Percentiles rank a stretch among this genome's conserved stretches.
Evolutionary conservation across 768 basidiomycete genomes (phyloP).

Genomic region (Termitomyces sp.): DNA sequence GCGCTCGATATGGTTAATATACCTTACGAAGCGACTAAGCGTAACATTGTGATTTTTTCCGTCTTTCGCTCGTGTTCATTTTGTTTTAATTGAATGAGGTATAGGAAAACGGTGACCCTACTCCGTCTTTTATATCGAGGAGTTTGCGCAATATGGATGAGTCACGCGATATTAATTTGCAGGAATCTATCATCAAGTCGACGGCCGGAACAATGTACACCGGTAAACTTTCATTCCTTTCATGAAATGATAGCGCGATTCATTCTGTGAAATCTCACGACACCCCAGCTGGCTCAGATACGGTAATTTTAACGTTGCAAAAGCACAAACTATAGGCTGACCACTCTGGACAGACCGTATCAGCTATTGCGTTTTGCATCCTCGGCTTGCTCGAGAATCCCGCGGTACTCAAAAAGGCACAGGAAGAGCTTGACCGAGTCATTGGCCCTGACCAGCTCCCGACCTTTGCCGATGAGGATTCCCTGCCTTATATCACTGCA

Average conservation of each 20-base stretch:
- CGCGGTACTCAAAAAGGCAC: slow-evolving; percentile 20
- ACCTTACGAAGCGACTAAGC: slow-evolving; percentile 17
- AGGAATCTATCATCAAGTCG: slow-evolving; percentile 16
- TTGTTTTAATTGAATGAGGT: neutral
- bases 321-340: neutral
- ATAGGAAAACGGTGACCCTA: slow-evolving; percentile 14
- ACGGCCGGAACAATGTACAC: slow-evolving; percentile 21
- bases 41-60: slow-evolving; percentile 12
- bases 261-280: neutral
- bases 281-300: slow-evolving; percentile 22
- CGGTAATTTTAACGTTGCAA: slow-evolving; percentile 12
- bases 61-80: neutral
- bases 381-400: slow-evolving; percentile 25
- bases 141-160: slow-evolving; percentile 15
- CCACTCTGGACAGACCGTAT: slow-evolving; percentile 14
- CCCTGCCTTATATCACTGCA: slow-evolving; percentile 3
- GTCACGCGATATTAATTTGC: slow-evolving; percentile 5
- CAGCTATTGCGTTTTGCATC: slow-evolving; percentile 17
- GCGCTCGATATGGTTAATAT: slow-evolving; percentile 14
- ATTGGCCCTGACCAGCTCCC: slow-evolving; percentile 23
- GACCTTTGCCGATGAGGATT: slow-evolving; percentile 19
- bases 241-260: neutral
- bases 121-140: slow-evolving; percentile 16
- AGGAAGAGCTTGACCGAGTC: slow-evolving; percentile 7
- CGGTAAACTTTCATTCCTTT: slow-evolving; percentile 9